Base-by-base conservation (phyloP, 352 stramenopile species). In the Hyaloperonospora arabidopsidis region DNA sequence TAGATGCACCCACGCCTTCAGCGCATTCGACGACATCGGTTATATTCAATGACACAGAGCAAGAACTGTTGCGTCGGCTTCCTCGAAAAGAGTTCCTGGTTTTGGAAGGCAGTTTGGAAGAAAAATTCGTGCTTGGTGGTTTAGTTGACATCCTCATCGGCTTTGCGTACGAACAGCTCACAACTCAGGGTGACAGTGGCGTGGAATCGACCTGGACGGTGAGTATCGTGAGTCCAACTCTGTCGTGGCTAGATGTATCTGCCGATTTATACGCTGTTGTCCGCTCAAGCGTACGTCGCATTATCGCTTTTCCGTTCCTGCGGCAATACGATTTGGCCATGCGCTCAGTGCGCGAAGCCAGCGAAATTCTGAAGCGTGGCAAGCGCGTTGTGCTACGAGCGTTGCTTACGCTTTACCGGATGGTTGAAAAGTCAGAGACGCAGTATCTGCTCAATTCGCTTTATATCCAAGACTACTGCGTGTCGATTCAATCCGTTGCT, bases 181-280 rank as follows among this genome's bases (percentile, higher is more conserved):
- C 86, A 12, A 98, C 90, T 1, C 81, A 97, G 52, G 95, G 95
- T 32, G 97, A 99, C 59, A 84, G 88, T 46, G 96, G 80, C 8
- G 84, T 98, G 5, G 97, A 99, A 74, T 98, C 94, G 6, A 87
- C 93, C 12, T 99, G 95, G 95, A 98, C 95, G 13, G 85, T 97
- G 10, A 94, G 90, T 40, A 98, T 93, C 60, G 63, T 98, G 19
- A 98, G 91, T 49, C 76, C 92, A 21, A 94, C 89, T 5, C 61
- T 99, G 5, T 89, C 83, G 46, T 99, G 95, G 92, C 68, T 99
- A 32, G 92, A 98, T 66, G 70, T 74, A 35, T 78, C 59, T 18
- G 57, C 54, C 1, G 74, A 95, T 44, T 52, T 92, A 17, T 56
- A 54, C 5, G 66, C 72, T 5, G 71, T 97, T 14, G 57, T 97